Evolutionary conservation across 2,329 filamentous ascomycete species (phyloP), one percentile per base, ranked within the genome.

Genomic region (Penicillium glabrum): DNA sequence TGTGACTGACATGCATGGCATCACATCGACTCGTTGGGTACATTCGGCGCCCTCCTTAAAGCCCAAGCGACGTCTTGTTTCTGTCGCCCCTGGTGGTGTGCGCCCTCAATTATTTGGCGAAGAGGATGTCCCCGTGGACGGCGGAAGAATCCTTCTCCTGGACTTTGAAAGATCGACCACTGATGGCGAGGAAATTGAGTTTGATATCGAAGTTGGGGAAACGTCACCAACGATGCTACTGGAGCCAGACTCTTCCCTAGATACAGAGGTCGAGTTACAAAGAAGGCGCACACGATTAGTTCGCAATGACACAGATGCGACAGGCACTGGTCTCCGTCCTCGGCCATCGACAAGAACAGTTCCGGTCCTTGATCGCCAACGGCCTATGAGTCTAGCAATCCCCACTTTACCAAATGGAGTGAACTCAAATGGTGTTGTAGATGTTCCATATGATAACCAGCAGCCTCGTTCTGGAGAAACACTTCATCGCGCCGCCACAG

Each of bases 241-340:
- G 64, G 90, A 93, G 69, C 88, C 90, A 66, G 83, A 84, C 61
- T 85, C 88, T 23, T 89, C 91, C 64, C 79, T 93, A 56, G 90
- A 88, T 55, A 85, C 87, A 1, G 90, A 93, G 70, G 89, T 95
- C 21, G 90, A 90, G 61, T 86, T 93, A 64, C 89, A 91, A 50
- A 83, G 90, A 63, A 82, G 89, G 61, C 82, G 90, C 61, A 93
- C 90, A 3, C 87, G 89, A 16, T 83, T 88, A 35, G 82, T 82
- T 51, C 79, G 83, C 62, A 81, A 80, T 65, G 78, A 56, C 71
- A 77, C 67, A 73, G 81, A 57, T 72, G 39, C 31, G 5, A 46
- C 41, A 5, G 50, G 73, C 77, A 46, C 77, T 80, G 19, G 73
- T 74, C 48, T 77, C 48, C 9, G 35, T 77, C 54, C 68, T 54